Conservation (phyloP, 768 basidiomycete species). For the Hericium erinaceus region DNA sequence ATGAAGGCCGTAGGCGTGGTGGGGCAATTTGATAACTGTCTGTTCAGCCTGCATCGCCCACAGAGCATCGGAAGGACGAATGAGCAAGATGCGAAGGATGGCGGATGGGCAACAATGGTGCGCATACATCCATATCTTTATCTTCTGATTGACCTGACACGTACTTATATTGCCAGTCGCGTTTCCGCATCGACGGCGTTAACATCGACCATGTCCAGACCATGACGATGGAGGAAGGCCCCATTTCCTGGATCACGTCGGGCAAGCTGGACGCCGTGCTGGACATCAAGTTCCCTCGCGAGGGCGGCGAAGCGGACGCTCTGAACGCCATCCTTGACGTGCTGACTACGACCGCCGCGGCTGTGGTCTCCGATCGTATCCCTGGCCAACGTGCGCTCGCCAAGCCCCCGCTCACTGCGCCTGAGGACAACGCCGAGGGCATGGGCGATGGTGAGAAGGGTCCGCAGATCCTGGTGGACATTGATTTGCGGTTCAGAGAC, state of each 20-base stretch:
- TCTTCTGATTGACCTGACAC: not conserved
- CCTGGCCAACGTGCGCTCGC: conserved; percentile 84
- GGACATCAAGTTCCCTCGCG: conserved; percentile 93
- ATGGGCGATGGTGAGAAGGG: conserved; percentile 27
- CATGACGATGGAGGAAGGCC: conserved; percentile 72
- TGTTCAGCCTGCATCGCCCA: conserved; percentile 93
- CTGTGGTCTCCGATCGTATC: conserved; percentile 51
- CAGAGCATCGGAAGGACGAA: conserved; percentile 91
- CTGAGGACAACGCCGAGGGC: conserved; percentile 32
- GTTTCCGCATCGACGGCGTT: conserved; percentile 93
- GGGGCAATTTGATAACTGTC: conserved; percentile 94
- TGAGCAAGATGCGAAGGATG: conserved; percentile 75
- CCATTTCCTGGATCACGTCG: conserved; percentile 95
- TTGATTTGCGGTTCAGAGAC: conserved; percentile 91
- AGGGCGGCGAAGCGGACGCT: conserved; percentile 63
- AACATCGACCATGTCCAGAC: conserved; percentile 93
- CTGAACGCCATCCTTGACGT: conserved; percentile 84
- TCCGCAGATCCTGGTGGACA: conserved; percentile 67
- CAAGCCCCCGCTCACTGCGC: conserved; percentile 76
- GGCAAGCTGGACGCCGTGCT: conserved; percentile 95
- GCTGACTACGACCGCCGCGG: conserved; percentile 54
- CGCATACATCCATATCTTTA: not conserved
- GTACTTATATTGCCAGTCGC: conserved; percentile 44
- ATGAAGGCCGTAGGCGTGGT: conserved; percentile 86
- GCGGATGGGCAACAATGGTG: conserved; percentile 43